These are phyloP conservation scores for Platanthera guangdongensis DNA, from an alignment of 106 monocot genomes.

Conservation along the genomic window DNA sequence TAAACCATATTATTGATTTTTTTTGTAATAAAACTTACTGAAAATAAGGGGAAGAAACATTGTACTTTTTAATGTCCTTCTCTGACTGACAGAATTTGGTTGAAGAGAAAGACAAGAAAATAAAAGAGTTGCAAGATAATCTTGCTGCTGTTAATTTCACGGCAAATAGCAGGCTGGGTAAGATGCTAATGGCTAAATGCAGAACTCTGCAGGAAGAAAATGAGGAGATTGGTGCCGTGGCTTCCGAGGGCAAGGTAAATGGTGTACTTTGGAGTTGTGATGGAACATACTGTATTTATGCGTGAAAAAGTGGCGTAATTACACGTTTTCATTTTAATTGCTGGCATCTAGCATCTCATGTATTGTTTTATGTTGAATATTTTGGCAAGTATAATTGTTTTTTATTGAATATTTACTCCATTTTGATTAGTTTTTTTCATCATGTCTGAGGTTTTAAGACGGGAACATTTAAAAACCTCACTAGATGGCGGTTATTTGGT, in stretches of 20 bases:
- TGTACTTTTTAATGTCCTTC: not conserved
- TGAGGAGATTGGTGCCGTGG: slow-evolving; percentile 92
- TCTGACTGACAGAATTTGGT: slow-evolving; percentile 54
- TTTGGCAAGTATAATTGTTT: not conserved
- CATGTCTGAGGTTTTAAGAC: not conserved
- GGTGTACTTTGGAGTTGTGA: not conserved
- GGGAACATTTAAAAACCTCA: not conserved
- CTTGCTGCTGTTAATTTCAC: slow-evolving; percentile 90
- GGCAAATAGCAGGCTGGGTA: slow-evolving; percentile 72
- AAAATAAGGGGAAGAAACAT: not conserved
- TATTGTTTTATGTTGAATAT: not conserved
- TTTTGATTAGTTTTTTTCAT: not conserved
- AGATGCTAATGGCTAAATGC: slow-evolving; percentile 97
- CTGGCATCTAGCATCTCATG: not conserved
- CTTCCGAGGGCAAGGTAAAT: slow-evolving; percentile 91
- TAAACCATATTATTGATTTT: not conserved
- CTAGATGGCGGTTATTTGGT: not conserved
- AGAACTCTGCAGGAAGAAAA: slow-evolving; percentile 91
- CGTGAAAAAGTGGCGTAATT: not conserved
- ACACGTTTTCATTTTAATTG: not conserved
- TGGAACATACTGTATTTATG: not conserved
- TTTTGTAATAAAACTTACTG: not conserved
- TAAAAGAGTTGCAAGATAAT: slow-evolving; percentile 96
- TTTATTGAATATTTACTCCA: not conserved
- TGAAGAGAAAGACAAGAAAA: slow-evolving; percentile 95